Evolutionary conservation across 2,329 filamentous ascomycete species (phyloP).

Genomic region (Coniosporium uncinatum): DNA sequence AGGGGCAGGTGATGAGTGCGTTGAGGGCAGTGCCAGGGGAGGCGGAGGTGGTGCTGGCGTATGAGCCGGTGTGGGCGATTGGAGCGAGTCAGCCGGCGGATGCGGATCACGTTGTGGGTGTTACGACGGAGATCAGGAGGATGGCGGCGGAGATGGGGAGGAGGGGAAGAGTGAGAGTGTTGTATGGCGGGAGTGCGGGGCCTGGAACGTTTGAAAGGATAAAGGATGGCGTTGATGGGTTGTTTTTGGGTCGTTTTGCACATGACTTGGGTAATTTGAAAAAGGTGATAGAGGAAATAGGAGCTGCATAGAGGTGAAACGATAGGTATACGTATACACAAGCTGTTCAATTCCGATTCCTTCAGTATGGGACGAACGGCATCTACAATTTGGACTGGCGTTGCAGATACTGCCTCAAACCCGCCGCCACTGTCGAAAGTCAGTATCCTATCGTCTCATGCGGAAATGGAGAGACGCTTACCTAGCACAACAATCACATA

Average conservation of each 20-base stretch:
- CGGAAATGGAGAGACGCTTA: neutral
- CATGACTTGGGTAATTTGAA: constrained; percentile 70
- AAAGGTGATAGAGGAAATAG: constrained; percentile 68
- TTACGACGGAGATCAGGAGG: constrained; percentile 57
- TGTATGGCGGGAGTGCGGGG: constrained; percentile 82
- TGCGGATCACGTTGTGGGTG: constrained; percentile 65
- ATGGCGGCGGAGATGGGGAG: constrained; percentile 24
- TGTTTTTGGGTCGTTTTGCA: constrained; percentile 73
- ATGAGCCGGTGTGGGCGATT: constrained; percentile 89
- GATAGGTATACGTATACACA: no score
- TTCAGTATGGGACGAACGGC: no score
- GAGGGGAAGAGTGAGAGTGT: constrained; percentile 56
- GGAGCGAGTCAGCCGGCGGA: constrained; percentile 67
- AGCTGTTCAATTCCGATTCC: no score
- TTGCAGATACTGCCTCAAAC: neutral
- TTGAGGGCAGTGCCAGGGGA: constrained; percentile 53
- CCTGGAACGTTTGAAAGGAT: constrained; percentile 69
- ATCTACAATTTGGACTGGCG: neutral
- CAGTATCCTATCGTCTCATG: no score
- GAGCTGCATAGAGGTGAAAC: constrained; percentile 33
- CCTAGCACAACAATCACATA: constrained; percentile 7
- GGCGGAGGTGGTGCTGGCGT: constrained; percentile 71
- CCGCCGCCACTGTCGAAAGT: constrained; percentile 1
- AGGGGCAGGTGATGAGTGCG: constrained; percentile 58
- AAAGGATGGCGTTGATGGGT: constrained; percentile 66